These are phyloP conservation scores for Laguncularia racemosa DNA, from an alignment of 345 rosid species.

Conservation along the genomic window DNA sequence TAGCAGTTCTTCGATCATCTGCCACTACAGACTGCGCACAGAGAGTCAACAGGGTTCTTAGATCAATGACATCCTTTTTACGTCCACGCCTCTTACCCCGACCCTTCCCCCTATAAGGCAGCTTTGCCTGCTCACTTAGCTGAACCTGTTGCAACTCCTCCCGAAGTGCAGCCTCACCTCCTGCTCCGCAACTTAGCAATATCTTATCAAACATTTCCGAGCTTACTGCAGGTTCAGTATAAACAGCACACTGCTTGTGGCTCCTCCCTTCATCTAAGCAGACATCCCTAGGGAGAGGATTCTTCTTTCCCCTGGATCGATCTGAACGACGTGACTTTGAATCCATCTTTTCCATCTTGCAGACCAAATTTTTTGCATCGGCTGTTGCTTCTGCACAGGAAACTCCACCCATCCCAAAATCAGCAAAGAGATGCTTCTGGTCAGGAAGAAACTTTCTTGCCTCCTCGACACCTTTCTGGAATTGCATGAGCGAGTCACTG, in stretches of 20 bases:
- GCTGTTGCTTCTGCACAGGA: slow-evolving; percentile 19
- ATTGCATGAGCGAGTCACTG: slow-evolving; percentile 38
- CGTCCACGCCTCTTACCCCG: slow-evolving; percentile 32
- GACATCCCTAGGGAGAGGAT: slow-evolving; percentile 19
- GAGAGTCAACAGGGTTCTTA: slow-evolving; percentile 39
- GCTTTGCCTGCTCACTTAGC: slow-evolving; percentile 23
- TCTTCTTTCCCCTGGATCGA: slow-evolving; percentile 35
- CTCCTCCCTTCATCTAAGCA: slow-evolving; percentile 29
- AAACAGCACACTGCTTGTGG: slow-evolving; percentile 41
- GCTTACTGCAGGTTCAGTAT: slow-evolving; percentile 25
- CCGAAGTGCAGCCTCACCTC: slow-evolving; percentile 26
- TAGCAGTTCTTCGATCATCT: slow-evolving; percentile 31
- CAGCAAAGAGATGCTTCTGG: slow-evolving; percentile 13
- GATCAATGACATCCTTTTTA: slow-evolving; percentile 39
- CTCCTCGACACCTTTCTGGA: slow-evolving; percentile 55
- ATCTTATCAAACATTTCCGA: slow-evolving; percentile 46
- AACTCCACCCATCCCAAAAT: slow-evolving; percentile 21
- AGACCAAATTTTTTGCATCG: slow-evolving; percentile 15
- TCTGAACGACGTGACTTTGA: slow-evolving; percentile 4
- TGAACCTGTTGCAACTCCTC: slow-evolving; percentile 25
- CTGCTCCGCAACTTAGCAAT: slow-evolving; percentile 21
- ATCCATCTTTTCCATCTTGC: slow-evolving; percentile 13
- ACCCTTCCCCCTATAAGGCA: slow-evolving; percentile 19
- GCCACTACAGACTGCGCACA: slow-evolving; percentile 54
- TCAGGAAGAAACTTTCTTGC: slow-evolving; percentile 51